These are phyloP conservation scores for Penicillium vulpinum DNA, from an alignment of 2,329 filamentous ascomycete species.

Conservation along the genomic window DNA sequence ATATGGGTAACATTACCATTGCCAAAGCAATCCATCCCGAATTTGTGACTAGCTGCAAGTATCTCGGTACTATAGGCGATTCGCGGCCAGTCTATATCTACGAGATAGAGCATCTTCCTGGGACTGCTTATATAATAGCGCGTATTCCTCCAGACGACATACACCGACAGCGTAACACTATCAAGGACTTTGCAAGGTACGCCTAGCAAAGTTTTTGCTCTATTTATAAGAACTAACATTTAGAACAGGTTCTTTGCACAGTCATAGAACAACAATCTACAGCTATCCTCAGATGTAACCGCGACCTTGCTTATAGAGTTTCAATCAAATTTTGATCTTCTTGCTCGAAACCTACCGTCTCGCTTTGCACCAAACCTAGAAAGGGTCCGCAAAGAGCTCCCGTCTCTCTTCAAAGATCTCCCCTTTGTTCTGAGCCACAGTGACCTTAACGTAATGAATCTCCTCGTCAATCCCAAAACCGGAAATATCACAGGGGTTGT, in stretches of 20 bases:
- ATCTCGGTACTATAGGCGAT: conserved; percentile 13
- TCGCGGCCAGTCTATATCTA: conserved; percentile 17
- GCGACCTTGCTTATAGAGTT: conserved; percentile 9
- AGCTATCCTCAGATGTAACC: conserved; percentile 2
- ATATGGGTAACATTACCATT: conserved; percentile 5
- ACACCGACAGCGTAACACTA: conserved; percentile 12
- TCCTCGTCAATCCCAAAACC: conserved; percentile 8
- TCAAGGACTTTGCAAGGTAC: conserved; percentile 21
- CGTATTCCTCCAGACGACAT: conserved; percentile 12
- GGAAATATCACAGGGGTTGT: conserved; percentile 24
- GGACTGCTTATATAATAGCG: conserved; percentile 17
- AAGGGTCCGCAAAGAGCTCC: conserved; percentile 13
- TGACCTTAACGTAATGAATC: conserved; percentile 14
- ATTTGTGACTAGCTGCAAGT: conserved; percentile 18
- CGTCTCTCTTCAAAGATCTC: conserved; percentile 14
- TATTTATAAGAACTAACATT: conserved; percentile 9
- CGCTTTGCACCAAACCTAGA: conserved; percentile 7
- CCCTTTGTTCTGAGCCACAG: conserved; percentile 15
- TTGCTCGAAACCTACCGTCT: conserved; percentile 10
- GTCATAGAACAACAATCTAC: conserved; percentile 18
- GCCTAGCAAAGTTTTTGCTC: background rate
- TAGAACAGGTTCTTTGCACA: conserved; percentile 18
- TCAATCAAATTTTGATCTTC: conserved; percentile 10
- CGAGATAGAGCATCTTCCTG: conserved; percentile 19
- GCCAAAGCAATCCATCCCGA: conserved; percentile 12